phyloP scores from a whole-genome alignment of 805 yeast genomes.

The Candida mattraensis region DNA sequence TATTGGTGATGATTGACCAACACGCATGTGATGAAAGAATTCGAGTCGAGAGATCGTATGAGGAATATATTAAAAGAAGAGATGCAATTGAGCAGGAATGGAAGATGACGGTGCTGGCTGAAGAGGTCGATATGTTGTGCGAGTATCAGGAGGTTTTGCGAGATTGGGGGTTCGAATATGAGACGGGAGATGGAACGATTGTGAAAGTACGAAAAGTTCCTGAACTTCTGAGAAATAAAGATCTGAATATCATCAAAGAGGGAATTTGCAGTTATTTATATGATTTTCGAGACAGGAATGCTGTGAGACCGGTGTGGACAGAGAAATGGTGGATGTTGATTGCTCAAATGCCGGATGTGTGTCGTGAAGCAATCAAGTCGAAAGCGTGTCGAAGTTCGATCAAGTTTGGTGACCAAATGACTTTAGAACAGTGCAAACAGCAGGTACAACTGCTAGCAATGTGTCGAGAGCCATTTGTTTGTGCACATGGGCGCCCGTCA shows the following conservation, averaged over 20 bases:
- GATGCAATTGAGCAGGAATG: conserved; percentile 4
- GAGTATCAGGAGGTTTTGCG: conserved; percentile 31
- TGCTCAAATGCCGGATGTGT: conserved; percentile 48
- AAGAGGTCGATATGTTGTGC: conserved; percentile 36
- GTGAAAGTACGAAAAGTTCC: too few relatives aligned
- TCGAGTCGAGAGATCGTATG: conserved; percentile 51
- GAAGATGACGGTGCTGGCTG: conserved; percentile 24
- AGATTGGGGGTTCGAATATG: conserved; percentile 45
- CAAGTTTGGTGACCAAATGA: conserved; percentile 65
- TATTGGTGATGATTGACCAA: conserved; percentile 60
- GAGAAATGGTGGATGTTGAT: conserved; percentile 39
- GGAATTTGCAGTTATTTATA: conserved; percentile 44
- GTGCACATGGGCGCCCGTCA: conserved; percentile 88
- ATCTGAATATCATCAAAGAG: too few relatives aligned
- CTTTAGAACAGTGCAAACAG: conserved; percentile 40
- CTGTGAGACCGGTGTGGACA: neutral
- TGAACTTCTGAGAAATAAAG: too few relatives aligned
- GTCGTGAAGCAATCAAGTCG: conserved; percentile 52
- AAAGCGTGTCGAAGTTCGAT: conserved; percentile 69
- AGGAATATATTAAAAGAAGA: conserved; percentile 35
- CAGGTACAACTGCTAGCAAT: conserved; percentile 42
- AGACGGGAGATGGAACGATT: neutral
- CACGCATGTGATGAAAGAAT: conserved; percentile 86
- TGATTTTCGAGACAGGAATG: conserved; percentile 41
- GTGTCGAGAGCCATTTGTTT: conserved; percentile 67